These are phyloP conservation scores for Penicillium sp. DNA, from an alignment of 2,329 filamentous ascomycete genomes.

Conservation along the genomic window DNA sequence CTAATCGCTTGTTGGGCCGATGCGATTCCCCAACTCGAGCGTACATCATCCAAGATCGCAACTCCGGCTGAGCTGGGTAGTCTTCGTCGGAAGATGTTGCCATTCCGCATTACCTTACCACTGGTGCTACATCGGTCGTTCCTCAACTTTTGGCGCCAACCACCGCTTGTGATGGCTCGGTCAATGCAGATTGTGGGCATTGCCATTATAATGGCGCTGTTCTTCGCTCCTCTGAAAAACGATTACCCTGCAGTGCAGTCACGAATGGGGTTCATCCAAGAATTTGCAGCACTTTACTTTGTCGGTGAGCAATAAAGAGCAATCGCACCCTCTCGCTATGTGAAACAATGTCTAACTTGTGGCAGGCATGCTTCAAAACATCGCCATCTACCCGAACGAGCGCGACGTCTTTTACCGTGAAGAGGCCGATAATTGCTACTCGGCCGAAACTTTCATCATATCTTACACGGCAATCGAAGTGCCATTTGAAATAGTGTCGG, in stretches of 20 bases:
- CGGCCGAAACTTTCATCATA: conserved; percentile 70
- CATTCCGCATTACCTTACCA: conserved; percentile 67
- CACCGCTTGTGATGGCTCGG: conserved; percentile 65
- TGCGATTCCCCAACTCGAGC: conserved; percentile 22
- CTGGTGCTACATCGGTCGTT: conserved; percentile 69
- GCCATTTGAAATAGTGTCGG: conserved; percentile 70
- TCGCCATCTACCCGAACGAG: conserved; percentile 73
- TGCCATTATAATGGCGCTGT: conserved; percentile 66
- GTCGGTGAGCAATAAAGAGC: conserved; percentile 31
- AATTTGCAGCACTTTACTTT: conserved; percentile 63
- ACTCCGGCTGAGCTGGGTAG: conserved; percentile 74
- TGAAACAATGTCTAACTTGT: neutral
- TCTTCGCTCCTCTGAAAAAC: conserved; percentile 72
- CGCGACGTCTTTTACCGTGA: conserved; percentile 78
- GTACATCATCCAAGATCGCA: conserved; percentile 54
- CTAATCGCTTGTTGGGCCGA: conserved; percentile 65
- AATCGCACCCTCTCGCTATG: neutral
- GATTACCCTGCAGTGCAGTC: conserved; percentile 74
- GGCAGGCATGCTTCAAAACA: conserved; percentile 77
- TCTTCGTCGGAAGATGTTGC: conserved; percentile 65
- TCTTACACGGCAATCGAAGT: conserved; percentile 73
- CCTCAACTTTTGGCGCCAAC: conserved; percentile 72
- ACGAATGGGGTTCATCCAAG: conserved; percentile 73
- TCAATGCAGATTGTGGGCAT: conserved; percentile 70
- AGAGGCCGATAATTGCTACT: conserved; percentile 73